Conservation (phyloP, 75 land plant genomes). For the Pseudotsuga menziesii region DNA sequence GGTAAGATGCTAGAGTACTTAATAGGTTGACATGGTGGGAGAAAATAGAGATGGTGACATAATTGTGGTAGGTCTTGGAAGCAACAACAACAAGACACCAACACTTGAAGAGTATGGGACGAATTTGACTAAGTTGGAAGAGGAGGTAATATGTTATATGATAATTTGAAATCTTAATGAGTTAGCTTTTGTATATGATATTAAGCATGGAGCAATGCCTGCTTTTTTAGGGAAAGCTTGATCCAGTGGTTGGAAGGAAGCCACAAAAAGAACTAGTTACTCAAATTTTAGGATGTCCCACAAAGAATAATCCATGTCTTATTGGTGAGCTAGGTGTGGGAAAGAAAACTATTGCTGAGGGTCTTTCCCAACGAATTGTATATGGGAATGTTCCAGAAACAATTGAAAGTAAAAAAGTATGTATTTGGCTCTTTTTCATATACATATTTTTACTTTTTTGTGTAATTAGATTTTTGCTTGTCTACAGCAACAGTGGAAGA, state of each 20-base stretch:
- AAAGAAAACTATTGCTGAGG: constrained; percentile 74
- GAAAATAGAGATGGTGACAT: constrained; percentile 47
- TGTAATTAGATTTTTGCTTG: too few relatives aligned
- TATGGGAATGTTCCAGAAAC: constrained; percentile 69
- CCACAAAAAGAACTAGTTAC: constrained; percentile 53
- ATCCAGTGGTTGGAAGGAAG: constrained; percentile 70
- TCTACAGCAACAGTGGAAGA: too few relatives aligned
- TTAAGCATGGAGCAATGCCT: too few relatives aligned
- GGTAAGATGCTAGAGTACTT: too few relatives aligned
- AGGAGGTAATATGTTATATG: too few relatives aligned
- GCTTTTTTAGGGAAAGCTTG: constrained; percentile 69
- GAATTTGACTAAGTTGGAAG: constrained; percentile 48
- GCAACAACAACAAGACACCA: constrained; percentile 51
- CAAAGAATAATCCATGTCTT: constrained; percentile 75
- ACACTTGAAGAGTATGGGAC: constrained; percentile 55
- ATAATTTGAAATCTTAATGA: too few relatives aligned
- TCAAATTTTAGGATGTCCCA: constrained; percentile 53
- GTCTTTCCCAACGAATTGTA: constrained; percentile 58
- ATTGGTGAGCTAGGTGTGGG: constrained; percentile 87
- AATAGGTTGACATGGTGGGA: constrained; percentile 55
- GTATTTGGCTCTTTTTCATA: too few relatives aligned
- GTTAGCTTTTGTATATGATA: too few relatives aligned
- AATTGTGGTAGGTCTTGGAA: constrained; percentile 36
- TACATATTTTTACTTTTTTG: too few relatives aligned
- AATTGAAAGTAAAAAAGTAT: constrained; percentile 62